Evolutionary conservation across 345 rosid genomes (phyloP), one percentile per base, ranked within the genome.

Genomic region (Murraya paniculata): DNA sequence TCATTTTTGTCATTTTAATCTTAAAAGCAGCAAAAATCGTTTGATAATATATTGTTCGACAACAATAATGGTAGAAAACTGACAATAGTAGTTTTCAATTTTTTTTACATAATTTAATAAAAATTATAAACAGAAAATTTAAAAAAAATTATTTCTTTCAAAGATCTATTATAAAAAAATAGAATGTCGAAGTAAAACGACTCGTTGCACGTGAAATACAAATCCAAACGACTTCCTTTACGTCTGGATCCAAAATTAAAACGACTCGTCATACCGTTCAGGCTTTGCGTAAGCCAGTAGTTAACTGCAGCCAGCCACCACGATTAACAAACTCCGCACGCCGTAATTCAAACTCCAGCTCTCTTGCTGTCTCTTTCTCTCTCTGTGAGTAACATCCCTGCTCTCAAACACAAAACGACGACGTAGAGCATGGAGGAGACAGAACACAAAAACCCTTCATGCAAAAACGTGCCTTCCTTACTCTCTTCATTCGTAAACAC

Each of bases 401-500:
- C 25, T 19, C 1, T 65, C 24, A 4, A 39, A n/a, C 30, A 2
- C 14, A 41, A 66, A 24, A 38, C 21, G 21, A n/a, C 71, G 68
- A 64, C 67, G 67, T 62, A 30, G 16, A 28, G 41, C 55, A 87
- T 85, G 92, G 77, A 86, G 66, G 39, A 62, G 71, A 53, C 76
- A 38, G 80, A 80, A 56, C 65, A 57, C 70, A 78, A 77, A 9
- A 68, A 1, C 78, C 69, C 75, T 64, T 73, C 78, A 18, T 95
- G 98, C 89, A 83, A 82, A 45, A 64, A 21, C 45, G 31, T 91
- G 19, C 94, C 99, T 0, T 27, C 66, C 36, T 87, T 86, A 38
- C 83, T 95, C 24, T 84, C 94, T 59, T 91, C 98, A 27, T 95
- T 95, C 78, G 89, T 93, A 22, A 98, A 95, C 80, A 69, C 94